Base-by-base conservation (phyloP, 2,329 filamentous ascomycete species). In the Penicillium sp. region DNA sequence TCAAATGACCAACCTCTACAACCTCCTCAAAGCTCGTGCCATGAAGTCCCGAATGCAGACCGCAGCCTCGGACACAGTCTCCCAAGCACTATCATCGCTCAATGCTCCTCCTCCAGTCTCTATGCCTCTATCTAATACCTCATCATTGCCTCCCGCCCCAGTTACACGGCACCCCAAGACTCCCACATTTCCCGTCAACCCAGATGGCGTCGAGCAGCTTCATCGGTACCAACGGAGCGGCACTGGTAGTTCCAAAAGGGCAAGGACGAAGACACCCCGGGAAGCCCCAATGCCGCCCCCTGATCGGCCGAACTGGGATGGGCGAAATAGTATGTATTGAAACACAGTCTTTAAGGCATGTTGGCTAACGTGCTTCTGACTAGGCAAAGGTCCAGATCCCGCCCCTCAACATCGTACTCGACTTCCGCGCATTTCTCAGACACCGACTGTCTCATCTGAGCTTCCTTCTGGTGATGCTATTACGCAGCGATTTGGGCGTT, bases 1-100 rank as follows among this genome's bases (percentile, higher is more conserved):
- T 5, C 83, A 88, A 53, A 78, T 81, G 3, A 86, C 88, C 43
- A 77, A 77, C 53, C 68, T 78, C 21, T 83, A 82, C 58, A 75
- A 78, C 40, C 61, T 73, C 12, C 66, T 82, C 35, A 83, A 82
- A 60, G 71, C 74, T 26, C 75, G 77, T 51, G 73, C 78, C 10
- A 75, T 79, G 68, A 69, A 71, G 29, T 73, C 75, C 2, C 73
- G 78, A 12, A 75, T 81, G 51, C 75, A 78, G 48, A 69, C 69
- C 17, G 78, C 79, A 6, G 79, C 78, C 19, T 77, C 76, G 3
- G 72, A 81, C 43, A 70, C 75, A 10, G 75, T 74, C 2, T 72
- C 75, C 3, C 67, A 76, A 29, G 67, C 73, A 1, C 56, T 79
- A 15, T 67, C 53, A 2, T 49, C 61, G 6, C 55, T 57, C 10